phyloP scores from a whole-genome alignment of 2,329 filamentous ascomycete species.

The Diaporthe longicolla region DNA sequence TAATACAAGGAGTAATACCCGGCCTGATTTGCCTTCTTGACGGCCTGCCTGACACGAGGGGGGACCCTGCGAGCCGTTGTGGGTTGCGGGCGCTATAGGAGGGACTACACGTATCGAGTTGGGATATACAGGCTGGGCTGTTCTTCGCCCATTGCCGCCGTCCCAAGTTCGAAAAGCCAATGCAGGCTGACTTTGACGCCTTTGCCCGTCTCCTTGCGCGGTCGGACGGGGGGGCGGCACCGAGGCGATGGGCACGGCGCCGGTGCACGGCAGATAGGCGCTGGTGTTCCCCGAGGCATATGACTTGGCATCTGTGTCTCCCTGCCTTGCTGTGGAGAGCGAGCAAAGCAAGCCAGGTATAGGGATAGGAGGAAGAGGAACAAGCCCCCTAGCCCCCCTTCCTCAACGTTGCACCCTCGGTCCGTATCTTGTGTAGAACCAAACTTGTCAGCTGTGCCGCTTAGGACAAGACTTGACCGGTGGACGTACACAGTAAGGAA shows the following conservation, averaged over 20 bases:
- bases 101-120: not conserved
- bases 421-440: not conserved
- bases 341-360: not conserved
- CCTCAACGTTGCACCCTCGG: slow-evolving; percentile 3
- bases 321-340: not conserved
- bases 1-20: not conserved
- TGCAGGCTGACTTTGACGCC: slow-evolving; percentile 25
- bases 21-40: not conserved
- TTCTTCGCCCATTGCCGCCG: too few relatives aligned
- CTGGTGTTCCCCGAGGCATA: slow-evolving; percentile 13
- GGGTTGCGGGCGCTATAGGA: not conserved
- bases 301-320: slow-evolving; percentile 7
- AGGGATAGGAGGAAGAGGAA: not conserved
- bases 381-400: not conserved
- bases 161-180: slow-evolving; percentile 1
- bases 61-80: slow-evolving; percentile 15
- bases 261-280: slow-evolving; percentile 30
- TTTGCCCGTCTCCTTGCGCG: slow-evolving; percentile 1
- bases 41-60: not conserved
- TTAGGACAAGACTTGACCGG: slow-evolving; percentile 15
- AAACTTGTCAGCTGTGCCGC: slow-evolving; percentile 4
- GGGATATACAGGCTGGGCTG: not conserved
- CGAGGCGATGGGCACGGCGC: slow-evolving; percentile 14
- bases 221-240: slow-evolving; percentile 24
- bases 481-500: slow-evolving; percentile 14